Conservation (phyloP, 257 asterid species). For the Solanum peruvianum region DNA sequence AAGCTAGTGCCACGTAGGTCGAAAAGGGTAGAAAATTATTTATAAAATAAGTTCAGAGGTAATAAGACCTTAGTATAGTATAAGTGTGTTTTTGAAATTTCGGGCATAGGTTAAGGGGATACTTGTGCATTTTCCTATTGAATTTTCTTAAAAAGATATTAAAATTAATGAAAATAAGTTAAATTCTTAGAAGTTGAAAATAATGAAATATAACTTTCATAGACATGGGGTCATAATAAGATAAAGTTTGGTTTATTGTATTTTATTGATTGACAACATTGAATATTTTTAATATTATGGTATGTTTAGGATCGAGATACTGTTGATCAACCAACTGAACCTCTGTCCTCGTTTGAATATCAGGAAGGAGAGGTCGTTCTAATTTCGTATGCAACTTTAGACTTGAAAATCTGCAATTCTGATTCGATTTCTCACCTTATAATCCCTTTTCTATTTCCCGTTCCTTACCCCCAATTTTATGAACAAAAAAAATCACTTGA, state of each 20-base stretch:
- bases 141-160: too few relatives aligned
- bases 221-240: background rate
- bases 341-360: background rate
- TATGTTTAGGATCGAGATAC: background rate
- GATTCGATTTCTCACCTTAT: background rate
- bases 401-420: fast-evolving
- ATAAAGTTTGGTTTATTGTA: background rate
- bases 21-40: too few relatives aligned
- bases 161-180: background rate
- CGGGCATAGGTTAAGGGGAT: fast-evolving
- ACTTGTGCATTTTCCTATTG: background rate
- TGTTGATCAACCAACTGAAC: background rate
- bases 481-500: background rate
- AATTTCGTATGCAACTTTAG: background rate
- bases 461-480: background rate
- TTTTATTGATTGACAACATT: background rate
- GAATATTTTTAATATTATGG: background rate
- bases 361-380: background rate
- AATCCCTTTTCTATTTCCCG: background rate
- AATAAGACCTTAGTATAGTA: too few relatives aligned
- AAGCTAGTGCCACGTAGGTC: too few relatives aligned
- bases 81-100: fast-evolving
- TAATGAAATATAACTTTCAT: background rate
- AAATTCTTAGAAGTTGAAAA: background rate
- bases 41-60: too few relatives aligned